A percentile compares a stretch with the other conserved stretches of the same genome.
Evolutionary conservation across 2,329 filamentous ascomycete genomes (phyloP).

Genomic region (Hawksworthiomyces lignivorus): DNA sequence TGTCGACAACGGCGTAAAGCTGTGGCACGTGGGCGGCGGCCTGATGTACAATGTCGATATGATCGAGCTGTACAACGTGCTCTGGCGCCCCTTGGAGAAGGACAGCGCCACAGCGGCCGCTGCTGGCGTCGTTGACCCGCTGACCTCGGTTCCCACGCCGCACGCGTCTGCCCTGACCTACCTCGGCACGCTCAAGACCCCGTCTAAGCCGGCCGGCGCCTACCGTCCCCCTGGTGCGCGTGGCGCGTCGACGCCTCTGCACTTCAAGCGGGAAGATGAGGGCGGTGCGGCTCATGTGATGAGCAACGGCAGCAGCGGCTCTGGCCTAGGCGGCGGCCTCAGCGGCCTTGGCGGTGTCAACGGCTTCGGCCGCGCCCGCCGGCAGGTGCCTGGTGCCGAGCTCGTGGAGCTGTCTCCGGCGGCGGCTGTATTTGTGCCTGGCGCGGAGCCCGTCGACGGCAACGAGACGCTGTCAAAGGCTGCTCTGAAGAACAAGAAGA

Average conservation of each 20-base stretch:
- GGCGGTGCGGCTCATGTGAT: conserved; percentile 77
- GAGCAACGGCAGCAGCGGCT: conserved; percentile 66
- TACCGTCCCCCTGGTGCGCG: conserved; percentile 93
- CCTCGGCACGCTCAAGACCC: conserved; percentile 81
- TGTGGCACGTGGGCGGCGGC: conserved; percentile 84
- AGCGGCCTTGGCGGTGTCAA: too few relatives aligned
- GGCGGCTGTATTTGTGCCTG: conserved; percentile 36
- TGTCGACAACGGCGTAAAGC: conserved; percentile 91
- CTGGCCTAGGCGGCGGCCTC: conserved; percentile 58
- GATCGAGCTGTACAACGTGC: conserved; percentile 84
- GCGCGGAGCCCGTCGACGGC: conserved; percentile 52
- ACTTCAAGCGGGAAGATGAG: conserved; percentile 97
- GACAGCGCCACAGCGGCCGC: conserved; percentile 1
- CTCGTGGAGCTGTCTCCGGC: conserved; percentile 60
- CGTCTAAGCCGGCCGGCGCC: conserved; percentile 92
- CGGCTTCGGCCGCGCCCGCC: conserved; percentile 70
- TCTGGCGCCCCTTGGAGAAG: conserved; percentile 65
- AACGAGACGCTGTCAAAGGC: conserved; percentile 75
- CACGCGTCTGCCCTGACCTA: conserved; percentile 79
- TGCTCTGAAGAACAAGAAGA: conserved; percentile 96
- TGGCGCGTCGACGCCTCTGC: conserved; percentile 77
- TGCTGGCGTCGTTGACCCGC: conserved; percentile 57
- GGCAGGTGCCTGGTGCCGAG: conserved; percentile 83
- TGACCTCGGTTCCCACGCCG: conserved; percentile 65
- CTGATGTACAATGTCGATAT: conserved; percentile 96